Evolutionary conservation across 352 stramenopile species (phyloP), one percentile per base, ranked within the genome.

Genomic region (Globisporangium radiosum): DNA sequence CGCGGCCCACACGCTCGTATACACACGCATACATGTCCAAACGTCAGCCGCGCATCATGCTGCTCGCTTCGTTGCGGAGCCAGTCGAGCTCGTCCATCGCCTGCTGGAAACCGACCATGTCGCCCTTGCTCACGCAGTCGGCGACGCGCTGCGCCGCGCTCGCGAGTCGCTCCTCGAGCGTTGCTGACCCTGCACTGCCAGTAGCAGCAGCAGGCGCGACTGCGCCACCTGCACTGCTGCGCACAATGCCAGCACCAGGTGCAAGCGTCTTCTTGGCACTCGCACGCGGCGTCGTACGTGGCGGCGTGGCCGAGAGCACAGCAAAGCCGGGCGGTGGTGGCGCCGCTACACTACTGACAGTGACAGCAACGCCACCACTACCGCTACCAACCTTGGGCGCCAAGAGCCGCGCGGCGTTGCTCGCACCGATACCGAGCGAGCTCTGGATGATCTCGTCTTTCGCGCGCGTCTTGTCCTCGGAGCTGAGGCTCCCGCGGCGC

Each of bases 391-490:
- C 73, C 59, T 86, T 88, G 17, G 76, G 71, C 5, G 76, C 72
- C 44, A 88, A 65, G 62, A 89, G 72, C 39, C 81, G 70, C 7
- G 78, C 75, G 0, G 78, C 81, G 36, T 84, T 81, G 62, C 59
- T 90, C 11, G 81, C 81, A 5, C 78, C 76, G 47, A 90, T 81
- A 11, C 81, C 81, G 19, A 93, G 57, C n/a, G 83, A 93, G 69
- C 72, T 91, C 59, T 93, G 83, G 63, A 93, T 93, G 70, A 93
- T 93, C 59, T 93, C 81, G 66, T 93, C 81, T 68, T 93, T 93
- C 7, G 72, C 80, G 17, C 81, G 81, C 11, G 78, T 92, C 73
- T 93, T 93, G 64, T 93, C 84, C 60, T 91, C 84, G 47, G 42
- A 90, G 63, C 83, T 93, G 25, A 93, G 63, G 47, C 76, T 92